Evolutionary conservation across 2,329 filamentous ascomycete species (phyloP).

Genomic region (Colletotrichum theobromicola): DNA sequence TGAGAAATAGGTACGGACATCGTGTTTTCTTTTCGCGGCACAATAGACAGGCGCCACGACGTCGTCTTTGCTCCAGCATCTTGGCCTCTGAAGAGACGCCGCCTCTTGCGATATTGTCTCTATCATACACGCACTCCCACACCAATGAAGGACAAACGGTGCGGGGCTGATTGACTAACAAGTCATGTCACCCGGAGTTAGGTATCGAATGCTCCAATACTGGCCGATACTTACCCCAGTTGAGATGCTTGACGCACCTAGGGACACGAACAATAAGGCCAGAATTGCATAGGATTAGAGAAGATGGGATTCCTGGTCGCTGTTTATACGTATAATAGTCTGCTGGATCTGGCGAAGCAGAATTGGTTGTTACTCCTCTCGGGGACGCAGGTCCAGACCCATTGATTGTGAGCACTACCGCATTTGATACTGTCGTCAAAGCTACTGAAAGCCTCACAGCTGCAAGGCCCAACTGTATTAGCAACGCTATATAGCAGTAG

Average conservation of each 20-base stretch:
- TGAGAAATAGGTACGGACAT: not conserved
- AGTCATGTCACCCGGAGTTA: rapidly evolving
- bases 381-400: not conserved
- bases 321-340: not conserved
- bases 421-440: not conserved
- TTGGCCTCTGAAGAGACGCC: not conserved
- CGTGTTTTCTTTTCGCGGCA: not conserved
- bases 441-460: not conserved
- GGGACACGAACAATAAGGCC: not conserved
- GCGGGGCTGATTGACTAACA: not conserved
- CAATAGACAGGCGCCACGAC: not conserved
- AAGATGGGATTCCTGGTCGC: not conserved
- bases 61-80: not conserved
- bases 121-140: not conserved
- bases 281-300: not conserved
- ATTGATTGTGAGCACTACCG: not conserved
- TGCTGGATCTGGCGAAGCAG: not conserved
- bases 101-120: not conserved
- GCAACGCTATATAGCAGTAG: not conserved
- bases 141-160: not conserved
- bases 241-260: not conserved
- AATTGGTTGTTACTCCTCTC: not conserved
- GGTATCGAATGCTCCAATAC: not conserved
- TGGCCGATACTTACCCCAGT: not conserved
- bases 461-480: not conserved